Percentiles rank a stretch among this genome's conserved stretches.
Evolutionary conservation across 306 rosid genomes (phyloP).

Genomic region (Acacia crassicarpa): DNA sequence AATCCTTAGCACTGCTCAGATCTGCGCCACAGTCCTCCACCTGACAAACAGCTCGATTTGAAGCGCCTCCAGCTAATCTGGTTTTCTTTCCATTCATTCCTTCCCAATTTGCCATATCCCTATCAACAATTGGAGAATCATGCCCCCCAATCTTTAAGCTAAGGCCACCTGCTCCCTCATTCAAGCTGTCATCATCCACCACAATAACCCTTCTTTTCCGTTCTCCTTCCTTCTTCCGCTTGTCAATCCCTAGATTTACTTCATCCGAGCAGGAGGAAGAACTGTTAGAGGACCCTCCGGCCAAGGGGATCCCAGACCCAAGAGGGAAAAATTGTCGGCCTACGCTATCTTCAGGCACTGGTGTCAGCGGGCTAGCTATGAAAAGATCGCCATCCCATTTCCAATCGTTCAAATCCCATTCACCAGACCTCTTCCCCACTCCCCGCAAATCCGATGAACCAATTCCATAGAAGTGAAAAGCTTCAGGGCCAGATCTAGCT

Average conservation of each 20-base stretch:
- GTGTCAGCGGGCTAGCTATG: constrained; percentile 55
- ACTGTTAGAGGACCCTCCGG: constrained; percentile 64
- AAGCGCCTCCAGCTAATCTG: constrained; percentile 57
- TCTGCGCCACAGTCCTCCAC: constrained; percentile 89
- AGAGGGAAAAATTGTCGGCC: constrained; percentile 63
- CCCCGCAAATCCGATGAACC: constrained; percentile 47
- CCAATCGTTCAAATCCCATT: constrained; percentile 88
- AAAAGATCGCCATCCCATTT: constrained; percentile 91
- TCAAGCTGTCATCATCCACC: constrained; percentile 54
- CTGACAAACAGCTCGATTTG: constrained; percentile 78
- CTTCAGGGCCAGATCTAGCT: constrained; percentile 59
- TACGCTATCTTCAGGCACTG: constrained; percentile 46
- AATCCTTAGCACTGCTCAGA: constrained; percentile 81
- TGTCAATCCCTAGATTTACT: constrained; percentile 46
- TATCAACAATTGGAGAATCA: constrained; percentile 46
- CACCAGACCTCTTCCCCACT: constrained; percentile 56
- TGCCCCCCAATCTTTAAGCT: constrained; percentile 67
- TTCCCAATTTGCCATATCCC: constrained; percentile 60
- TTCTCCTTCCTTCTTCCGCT: constrained; percentile 68
- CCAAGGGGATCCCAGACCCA: constrained; percentile 46
- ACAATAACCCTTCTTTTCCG: constrained; percentile 65
- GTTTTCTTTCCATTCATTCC: constrained; percentile 66
- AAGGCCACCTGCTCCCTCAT: constrained; percentile 57
- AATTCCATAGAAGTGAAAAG: constrained; percentile 48
- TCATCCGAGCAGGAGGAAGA: constrained; percentile 84